Evolutionary conservation across 805 yeast species (phyloP), one percentile per base, ranked within the genome.

Genomic region (Ogataea pignaliae): DNA sequence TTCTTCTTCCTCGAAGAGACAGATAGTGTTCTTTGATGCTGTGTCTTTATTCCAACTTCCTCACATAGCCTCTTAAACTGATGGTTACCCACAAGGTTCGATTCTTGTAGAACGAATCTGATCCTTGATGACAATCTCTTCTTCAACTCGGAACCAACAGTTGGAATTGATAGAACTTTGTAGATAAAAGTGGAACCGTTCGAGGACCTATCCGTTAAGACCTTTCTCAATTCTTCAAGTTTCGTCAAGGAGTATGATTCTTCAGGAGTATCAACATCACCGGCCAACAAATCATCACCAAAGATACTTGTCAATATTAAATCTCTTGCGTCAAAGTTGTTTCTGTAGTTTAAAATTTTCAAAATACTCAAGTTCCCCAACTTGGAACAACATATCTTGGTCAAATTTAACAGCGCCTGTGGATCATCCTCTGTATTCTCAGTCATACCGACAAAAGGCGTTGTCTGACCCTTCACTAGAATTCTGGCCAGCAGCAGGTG

Each of bases 11-110:
- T 51, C 12, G 59, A 45, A 8, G 50, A 42, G 13, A 48, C 48
- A 10, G 59, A 50, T 12, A 51, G 28, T 13, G 58, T 41, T 38
- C 59, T 51, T 39, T 52, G 58, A 36, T 47, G 46, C 33, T 55
- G 55, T 3, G 48, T 47, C 38, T 63, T 66, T 41, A 90, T 68
- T 3, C 97, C 97, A 49, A 89, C 91, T 63, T 91, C 98, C 54
- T 91, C 98, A 75, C 90, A 77, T 45, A 93, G 70, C 51, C 95
- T 80, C 59, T 87, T 86, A 64, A 88, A 87, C 31, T 85, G 86
- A 60, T 86, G 95, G 41, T 66, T 70, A 28, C 75, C 68, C 37
- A 70, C 55, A 33, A 83, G 72, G 45, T 78, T 79, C 55, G 76
- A 63, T 39, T 83, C 85, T 35, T 80, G 65, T 45, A 90, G 67